Evolutionary conservation across 2,329 filamentous ascomycete species (phyloP).

Genomic region (Magnaporthiopsis incrustans): DNA sequence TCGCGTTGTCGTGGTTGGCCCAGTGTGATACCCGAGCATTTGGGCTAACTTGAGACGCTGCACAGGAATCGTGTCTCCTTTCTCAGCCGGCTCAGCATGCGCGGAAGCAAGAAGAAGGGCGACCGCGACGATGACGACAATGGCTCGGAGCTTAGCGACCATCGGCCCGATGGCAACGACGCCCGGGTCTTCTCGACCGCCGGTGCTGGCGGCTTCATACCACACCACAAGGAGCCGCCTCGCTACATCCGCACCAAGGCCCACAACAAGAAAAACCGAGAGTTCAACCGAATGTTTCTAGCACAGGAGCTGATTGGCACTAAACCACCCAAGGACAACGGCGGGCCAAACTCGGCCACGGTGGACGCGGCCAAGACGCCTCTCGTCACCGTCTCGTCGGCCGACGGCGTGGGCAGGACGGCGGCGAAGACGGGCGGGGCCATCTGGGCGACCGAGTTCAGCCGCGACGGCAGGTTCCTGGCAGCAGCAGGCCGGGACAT

Average conservation of each 20-base stretch:
- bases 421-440: constrained; percentile 48
- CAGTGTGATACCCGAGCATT: not conserved
- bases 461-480: constrained; percentile 81
- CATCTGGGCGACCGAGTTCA: constrained; percentile 90
- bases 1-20: not conserved
- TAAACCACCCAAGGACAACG: constrained; percentile 22
- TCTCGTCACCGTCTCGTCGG: constrained; percentile 20
- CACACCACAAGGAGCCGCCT: constrained; percentile 79
- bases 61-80: constrained; percentile 54
- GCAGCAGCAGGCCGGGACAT: constrained; percentile 89
- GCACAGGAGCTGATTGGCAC: constrained; percentile 79
- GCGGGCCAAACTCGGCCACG: not conserved
- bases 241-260: constrained; percentile 81
- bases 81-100: constrained; percentile 70
- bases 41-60: not conserved
- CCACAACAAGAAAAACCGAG: constrained; percentile 70
- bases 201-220: constrained; percentile 67
- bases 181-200: constrained; percentile 74
- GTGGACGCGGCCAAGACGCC: constrained; percentile 10
- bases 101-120: constrained; percentile 62
- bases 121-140: constrained; percentile 54
- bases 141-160: constrained; percentile 60
- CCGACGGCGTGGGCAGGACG: constrained; percentile 28
- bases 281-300: constrained; percentile 83
- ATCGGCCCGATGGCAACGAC: constrained; percentile 68